Evolutionary conservation across 2,329 filamentous ascomycete genomes (phyloP), one percentile per base, ranked within the genome.

Genomic region (Purpureocillium lavendulum): DNA sequence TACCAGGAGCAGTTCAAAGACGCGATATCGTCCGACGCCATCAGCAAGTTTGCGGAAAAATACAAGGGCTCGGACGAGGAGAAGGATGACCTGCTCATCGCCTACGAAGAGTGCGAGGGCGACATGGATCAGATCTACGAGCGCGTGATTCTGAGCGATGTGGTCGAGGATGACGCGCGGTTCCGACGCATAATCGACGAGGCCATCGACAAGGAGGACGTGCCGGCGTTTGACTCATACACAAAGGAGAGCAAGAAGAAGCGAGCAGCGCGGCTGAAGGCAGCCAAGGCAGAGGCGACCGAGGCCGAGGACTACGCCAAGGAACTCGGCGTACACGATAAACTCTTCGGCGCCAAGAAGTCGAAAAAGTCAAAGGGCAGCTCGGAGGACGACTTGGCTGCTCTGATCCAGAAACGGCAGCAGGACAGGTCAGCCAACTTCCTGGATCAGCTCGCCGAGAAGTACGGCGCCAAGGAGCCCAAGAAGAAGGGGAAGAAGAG

Each of bases 41-140:
- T 98, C 49, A 73, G 82, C 40, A 75, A 80, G 40, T 86, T 97
- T 53, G 77, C 84, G 43, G 66, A 71, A 24, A 71, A 82, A 47
- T 98, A 97, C 69, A 88, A 90, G 64, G 77, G 78, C 14, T 89
- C 87, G 1, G 84, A 87, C 3, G 87, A 97, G 60, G 92, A 98
- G 67, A 77, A 73, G 50, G 70, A 74, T 35, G 88, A 94, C 56
- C 51, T 98, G 2, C 67, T 98, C 4, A 66, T 71, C 11, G 84
- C 86, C 2, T 98, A 90, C 62, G 78, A 79, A 50, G 69, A 80
- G 47, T 67, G 65, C 53, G 70, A 87, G 55, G 92, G 92, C 28
- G 71, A 84, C 45, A 80, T 97, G 77, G 77, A 84, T 51, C 63
- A 62, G 14, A 65, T 98, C 1, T 97, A 94, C 61, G 77, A 88